Evolutionary conservation across 1,139 yeast genomes (phyloP).

Genomic region (Yamadazyma triangularis): DNA sequence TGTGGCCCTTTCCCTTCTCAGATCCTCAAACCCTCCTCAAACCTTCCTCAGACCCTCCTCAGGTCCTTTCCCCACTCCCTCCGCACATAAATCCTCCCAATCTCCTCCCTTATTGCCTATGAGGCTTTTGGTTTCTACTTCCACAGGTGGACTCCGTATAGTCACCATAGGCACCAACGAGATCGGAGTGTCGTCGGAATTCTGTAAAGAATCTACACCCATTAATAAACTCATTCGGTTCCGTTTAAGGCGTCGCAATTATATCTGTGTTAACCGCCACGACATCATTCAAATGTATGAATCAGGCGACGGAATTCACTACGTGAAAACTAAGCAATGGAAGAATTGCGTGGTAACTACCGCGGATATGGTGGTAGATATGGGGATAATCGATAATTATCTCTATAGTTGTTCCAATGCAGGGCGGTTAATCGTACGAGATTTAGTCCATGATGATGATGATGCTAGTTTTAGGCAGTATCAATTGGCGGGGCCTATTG

Average conservation of each 20-base stretch:
- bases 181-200: constrained; percentile 2
- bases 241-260: constrained; percentile 13
- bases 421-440: constrained; percentile 43
- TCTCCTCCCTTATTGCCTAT: constrained; percentile 10
- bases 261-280: constrained; percentile 24
- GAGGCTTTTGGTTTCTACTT: constrained; percentile 6
- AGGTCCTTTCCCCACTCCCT: too few relatives aligned
- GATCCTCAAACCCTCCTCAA: constrained; percentile 7
- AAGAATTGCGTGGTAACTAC: constrained; percentile 19
- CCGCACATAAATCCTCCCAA: constrained; percentile 3
- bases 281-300: constrained; percentile 32
- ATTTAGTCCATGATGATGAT: constrained; percentile 37
- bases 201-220: constrained; percentile 4
- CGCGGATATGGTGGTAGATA: constrained; percentile 17
- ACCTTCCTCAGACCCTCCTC: too few relatives aligned
- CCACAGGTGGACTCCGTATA: constrained; percentile 4
- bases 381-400: constrained; percentile 25
- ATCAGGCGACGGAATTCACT: constrained; percentile 13
- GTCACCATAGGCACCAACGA: not conserved
- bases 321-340: constrained; percentile 30
- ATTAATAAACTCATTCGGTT: constrained; percentile 6
- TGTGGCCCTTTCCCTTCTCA: too few relatives aligned
- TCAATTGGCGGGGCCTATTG: constrained; percentile 31
- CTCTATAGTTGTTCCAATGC: constrained; percentile 42
- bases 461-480: constrained; percentile 25